Percentiles rank a stretch among this genome's conserved stretches.
Evolutionary conservation across 148 eudicot genomes (phyloP).

Genomic region (Chenopodium quinoa): DNA sequence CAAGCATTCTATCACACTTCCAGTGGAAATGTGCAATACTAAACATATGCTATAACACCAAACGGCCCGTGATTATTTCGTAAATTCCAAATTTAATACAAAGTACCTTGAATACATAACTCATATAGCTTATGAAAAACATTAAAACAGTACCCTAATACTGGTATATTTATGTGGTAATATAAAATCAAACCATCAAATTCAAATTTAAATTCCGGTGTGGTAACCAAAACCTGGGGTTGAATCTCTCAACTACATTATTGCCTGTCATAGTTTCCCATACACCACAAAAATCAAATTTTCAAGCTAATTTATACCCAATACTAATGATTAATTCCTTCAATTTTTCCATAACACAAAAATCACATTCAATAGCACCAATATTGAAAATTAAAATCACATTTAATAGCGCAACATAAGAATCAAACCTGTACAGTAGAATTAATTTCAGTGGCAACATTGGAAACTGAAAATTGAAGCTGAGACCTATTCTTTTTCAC

Average conservation of each 20-base stretch:
- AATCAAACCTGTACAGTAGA: constrained; percentile 53
- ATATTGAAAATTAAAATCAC: neutral
- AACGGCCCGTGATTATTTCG: neutral
- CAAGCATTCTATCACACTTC: neutral
- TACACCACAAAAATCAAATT: neutral
- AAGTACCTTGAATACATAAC: no score
- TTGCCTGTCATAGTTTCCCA: neutral
- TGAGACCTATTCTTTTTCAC: constrained; percentile 50
- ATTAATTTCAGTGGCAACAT: constrained; percentile 71
- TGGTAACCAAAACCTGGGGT: neutral
- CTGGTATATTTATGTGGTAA: neutral
- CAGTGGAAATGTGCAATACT: neutral
- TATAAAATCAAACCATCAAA: neutral
- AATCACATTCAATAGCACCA: neutral
- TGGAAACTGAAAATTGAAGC: constrained; percentile 49
- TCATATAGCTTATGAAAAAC: no score
- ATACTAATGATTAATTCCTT: neutral
- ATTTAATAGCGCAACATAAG: neutral
- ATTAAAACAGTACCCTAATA: neutral
- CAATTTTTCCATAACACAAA: neutral
- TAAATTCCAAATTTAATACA: neutral
- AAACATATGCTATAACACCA: neutral
- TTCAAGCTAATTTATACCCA: neutral
- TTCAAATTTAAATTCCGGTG: neutral
- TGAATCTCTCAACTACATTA: neutral